Base-by-base conservation (phyloP, 768 basidiomycete genomes). In the Boletus fagicola region DNA sequence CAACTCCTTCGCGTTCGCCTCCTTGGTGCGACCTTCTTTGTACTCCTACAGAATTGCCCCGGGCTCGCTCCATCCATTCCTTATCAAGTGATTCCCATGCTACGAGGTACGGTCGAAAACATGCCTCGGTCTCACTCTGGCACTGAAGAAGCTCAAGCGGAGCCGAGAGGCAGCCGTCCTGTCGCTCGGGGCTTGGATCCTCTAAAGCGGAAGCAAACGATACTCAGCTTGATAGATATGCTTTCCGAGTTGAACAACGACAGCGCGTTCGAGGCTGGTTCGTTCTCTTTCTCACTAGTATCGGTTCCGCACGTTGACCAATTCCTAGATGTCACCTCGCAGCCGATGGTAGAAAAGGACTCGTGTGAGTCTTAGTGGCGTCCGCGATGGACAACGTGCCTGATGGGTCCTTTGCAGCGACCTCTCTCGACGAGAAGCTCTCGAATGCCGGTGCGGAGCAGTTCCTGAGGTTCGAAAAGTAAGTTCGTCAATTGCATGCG, bases 401-500 rank as follows among this genome's bases (percentile, higher is more conserved):
- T 60, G 49, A 67, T 13, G 31, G n/a, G n/a, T 40, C 52, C 51
- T 44, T 58, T 53, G 12, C 28, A 72, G 69, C 61, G 72, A 82
- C 77, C 16, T 77, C 75, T 39, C 75, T 77, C 43, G 80, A 83
- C 51, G 83, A 83, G 56, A 78, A 78, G 57, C 62, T 80, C 22
- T 80, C 79, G 58, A 75, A 70, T 54, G 77, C 80, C 4, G 82
- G 82, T 4, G 79, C 80, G 3, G 78, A 80, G 35, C 66, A 75
- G 15, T 83, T 83, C 67, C 68, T 73, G 51, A 73, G 65, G 48
- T 83, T 83, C 54, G 75, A 83, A 62, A 79, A 66, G 81, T 78
- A 49, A 15, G 76, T 61, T 15, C 16, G 28, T 30, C 43, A 20
- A 40, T 58, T 48, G 20, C 47, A 5, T 46, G 16, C 40, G 6